Percentiles rank a stretch among this genome's conserved stretches.
Conservation (phyloP, 2,329 filamentous ascomycete genomes). For the Pyrenophora teres region DNA sequence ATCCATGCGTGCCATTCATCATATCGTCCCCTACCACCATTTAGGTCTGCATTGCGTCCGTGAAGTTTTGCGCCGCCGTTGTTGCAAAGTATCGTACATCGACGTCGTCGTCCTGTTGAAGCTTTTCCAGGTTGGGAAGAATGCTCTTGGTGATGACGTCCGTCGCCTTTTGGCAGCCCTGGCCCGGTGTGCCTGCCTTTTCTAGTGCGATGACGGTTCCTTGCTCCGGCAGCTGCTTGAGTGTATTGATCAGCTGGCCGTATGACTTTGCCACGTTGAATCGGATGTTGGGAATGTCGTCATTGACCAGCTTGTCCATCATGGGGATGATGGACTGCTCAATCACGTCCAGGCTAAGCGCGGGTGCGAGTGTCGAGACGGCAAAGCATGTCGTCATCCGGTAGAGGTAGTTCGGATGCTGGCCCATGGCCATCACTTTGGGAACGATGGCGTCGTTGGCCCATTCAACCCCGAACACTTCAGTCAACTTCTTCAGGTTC, state of each 20-base stretch:
- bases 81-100: conserved; percentile 98
- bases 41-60: conserved; percentile 49
- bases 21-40: conserved; percentile 16
- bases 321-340: conserved; percentile 92
- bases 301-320: conserved; percentile 88
- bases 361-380: conserved; percentile 90
- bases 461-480: conserved; percentile 98
- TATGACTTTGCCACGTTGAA: conserved; percentile 99
- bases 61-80: conserved; percentile 69
- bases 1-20: conserved; percentile 37
- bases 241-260: conserved; percentile 82
- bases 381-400: conserved; percentile 99
- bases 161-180: conserved; percentile 70
- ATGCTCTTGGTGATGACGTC: conserved; percentile 86
- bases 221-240: conserved; percentile 86
- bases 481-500: conserved; percentile 97
- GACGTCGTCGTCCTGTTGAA: conserved; percentile 96
- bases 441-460: conserved; percentile 96
- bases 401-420: conserved; percentile 98
- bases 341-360: conserved; percentile 92
- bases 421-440: conserved; percentile 98
- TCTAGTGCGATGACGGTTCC: conserved; percentile 85
- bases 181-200: conserved; percentile 67
- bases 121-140: conserved; percentile 87
- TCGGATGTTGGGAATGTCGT: conserved; percentile 97